Evolutionary conservation across 257 asterid genomes (phyloP).

Genomic region (Scutellaria barbata): DNA sequence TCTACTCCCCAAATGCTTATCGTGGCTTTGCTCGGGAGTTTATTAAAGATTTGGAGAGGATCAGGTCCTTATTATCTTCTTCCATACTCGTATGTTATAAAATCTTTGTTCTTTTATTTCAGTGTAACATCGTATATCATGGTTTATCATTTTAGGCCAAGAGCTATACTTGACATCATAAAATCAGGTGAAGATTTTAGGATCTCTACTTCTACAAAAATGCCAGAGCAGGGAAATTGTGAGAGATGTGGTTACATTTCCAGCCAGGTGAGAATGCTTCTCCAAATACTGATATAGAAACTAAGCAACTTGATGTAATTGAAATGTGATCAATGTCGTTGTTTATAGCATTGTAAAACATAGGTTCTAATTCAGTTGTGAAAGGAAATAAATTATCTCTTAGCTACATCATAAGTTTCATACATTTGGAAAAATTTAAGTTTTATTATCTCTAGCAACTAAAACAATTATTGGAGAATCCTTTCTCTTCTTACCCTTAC

Average conservation of each 20-base stretch:
- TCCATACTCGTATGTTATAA: neutral
- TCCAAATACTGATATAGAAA: neutral
- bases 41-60: slow-evolving; percentile 92
- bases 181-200: slow-evolving; percentile 95
- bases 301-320: neutral
- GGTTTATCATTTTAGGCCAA: slow-evolving; percentile 61
- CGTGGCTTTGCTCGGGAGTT: slow-evolving; percentile 99
- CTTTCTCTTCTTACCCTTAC: no score
- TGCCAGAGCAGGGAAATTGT: slow-evolving; percentile 98
- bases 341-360: neutral
- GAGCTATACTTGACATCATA: slow-evolving; percentile 91
- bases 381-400: neutral
- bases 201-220: slow-evolving; percentile 84
- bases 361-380: neutral
- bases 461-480: no score
- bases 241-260: slow-evolving; percentile 97
- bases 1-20: slow-evolving; percentile 96
- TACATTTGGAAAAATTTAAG: no score
- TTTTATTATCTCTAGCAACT: no score
- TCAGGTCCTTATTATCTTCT: slow-evolving; percentile 55
- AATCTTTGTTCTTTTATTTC: slow-evolving; percentile 1
- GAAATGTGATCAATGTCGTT: neutral
- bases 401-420: slow-evolving; percentile 6
- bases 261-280: slow-evolving; percentile 72
- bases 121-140: neutral